Base-by-base conservation (phyloP, 1,284 basidiomycete species). In the Marasmius fiardii region DNA sequence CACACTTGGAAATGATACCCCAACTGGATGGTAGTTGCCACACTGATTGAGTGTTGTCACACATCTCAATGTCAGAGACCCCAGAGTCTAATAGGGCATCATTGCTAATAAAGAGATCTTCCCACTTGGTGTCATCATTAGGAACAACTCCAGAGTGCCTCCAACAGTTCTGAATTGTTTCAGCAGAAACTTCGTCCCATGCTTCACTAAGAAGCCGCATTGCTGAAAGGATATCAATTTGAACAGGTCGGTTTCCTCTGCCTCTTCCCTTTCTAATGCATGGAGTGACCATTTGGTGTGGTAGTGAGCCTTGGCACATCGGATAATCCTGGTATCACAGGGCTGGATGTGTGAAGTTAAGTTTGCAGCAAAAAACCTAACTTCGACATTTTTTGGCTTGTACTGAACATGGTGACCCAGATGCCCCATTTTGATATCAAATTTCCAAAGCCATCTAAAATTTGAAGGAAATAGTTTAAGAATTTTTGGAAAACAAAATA, bases 251-350 rank as follows among this genome's bases (percentile, higher is more conserved):
- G n/a, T n/a, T n/a, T n/a, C n/a, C n/a, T n/a, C n/a, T n/a, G n/a
- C n/a, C n/a, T n/a, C n/a, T n/a, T n/a, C n/a, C n/a, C n/a, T n/a
- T n/a, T n/a, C n/a, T n/a, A n/a, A n/a, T n/a, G n/a, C n/a, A n/a
- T n/a, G n/a, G n/a, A n/a, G n/a, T n/a, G n/a, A n/a, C n/a, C n/a
- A n/a, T n/a, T n/a, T n/a, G n/a, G n/a, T n/a, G 1, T 61, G 57
- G 51, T 70, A 69, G 44, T 66, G 62, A 12, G 69, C 69, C 57
- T 71, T 71, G 61, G 68, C 64, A 31, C 58, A 58, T 0, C 63
- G 44, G 44, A 71, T 68, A 39, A 69, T 69, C 14, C 69, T 67
- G 1, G 62, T 60, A 58, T 71, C 65, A 16, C 58, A 35, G 3
- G 69, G 67, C 51, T 71, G 69, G 28, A 71, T 56, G 34, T 57